These are phyloP conservation scores for Tulasnella sp. DNA, from an alignment of 768 basidiomycete genomes.

Conservation along the genomic window DNA sequence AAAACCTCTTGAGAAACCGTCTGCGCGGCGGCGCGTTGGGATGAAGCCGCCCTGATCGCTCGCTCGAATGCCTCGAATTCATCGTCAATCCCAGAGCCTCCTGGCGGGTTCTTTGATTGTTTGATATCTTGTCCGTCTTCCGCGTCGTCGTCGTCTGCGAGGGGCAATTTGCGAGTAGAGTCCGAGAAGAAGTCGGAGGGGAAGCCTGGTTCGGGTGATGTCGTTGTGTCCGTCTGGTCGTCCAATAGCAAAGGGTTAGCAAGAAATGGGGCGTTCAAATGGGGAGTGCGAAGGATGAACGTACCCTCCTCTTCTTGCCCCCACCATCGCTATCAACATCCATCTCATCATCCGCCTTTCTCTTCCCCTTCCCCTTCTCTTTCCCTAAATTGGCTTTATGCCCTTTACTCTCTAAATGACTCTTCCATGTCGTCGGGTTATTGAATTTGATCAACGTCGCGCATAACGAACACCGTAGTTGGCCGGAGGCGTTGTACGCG, in stretches of 20 bases:
- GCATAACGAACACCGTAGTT: conserved; percentile 59
- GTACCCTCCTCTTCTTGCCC: conserved; percentile 14
- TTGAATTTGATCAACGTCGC: conserved; percentile 41
- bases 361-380: conserved; percentile 33
- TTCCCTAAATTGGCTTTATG: conserved; percentile 58
- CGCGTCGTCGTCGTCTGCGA: conserved; percentile 32
- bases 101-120: conserved; percentile 19
- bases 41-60: conserved; percentile 18
- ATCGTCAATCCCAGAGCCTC: conserved; percentile 37
- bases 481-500: conserved; percentile 49
- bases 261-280: background rate
- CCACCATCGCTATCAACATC: conserved; percentile 17
- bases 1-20: conserved; percentile 36
- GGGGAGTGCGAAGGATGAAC: background rate
- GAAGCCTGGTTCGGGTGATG: conserved; percentile 27
- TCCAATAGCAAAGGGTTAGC: background rate
- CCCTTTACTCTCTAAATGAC: conserved; percentile 68
- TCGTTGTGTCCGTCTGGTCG: conserved; percentile 1
- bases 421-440: conserved; percentile 74
- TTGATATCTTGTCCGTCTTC: conserved; percentile 29
- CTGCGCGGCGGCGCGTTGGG: conserved; percentile 31
- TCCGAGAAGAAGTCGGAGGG: conserved; percentile 77
- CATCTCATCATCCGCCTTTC: conserved; percentile 26
- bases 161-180: conserved; percentile 39
- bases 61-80: conserved; percentile 68